A percentile compares a stretch with the other conserved stretches of the same genome.
Evolutionary conservation across 192 early-diverging fungal species (phyloP).

Genomic region (Diversispora epigaea): DNA sequence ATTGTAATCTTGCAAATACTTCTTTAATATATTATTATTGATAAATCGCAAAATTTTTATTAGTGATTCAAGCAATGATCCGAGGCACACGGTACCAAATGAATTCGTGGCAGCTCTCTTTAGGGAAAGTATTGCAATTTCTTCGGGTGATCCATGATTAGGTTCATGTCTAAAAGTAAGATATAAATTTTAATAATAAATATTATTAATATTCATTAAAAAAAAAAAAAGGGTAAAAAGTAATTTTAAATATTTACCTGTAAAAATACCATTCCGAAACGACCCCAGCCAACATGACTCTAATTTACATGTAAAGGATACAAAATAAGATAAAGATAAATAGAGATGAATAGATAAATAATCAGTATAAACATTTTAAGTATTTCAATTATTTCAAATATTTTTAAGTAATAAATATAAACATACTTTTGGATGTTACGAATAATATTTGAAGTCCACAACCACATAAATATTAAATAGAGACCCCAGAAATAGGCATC

Average conservation of each 20-base stretch:
- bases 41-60: conserved; percentile 55
- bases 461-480: too few species aligned
- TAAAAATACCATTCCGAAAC: conserved; percentile 84
- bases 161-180: conserved; percentile 36
- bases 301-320: background rate
- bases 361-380: too few species aligned
- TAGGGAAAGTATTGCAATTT: conserved; percentile 47
- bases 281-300: conserved; percentile 64
- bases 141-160: conserved; percentile 40
- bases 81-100: conserved; percentile 67
- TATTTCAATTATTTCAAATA: too few species aligned
- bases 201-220: background rate
- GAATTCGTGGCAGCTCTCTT: conserved; percentile 53
- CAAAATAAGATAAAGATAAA: too few species aligned
- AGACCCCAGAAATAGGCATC: too few species aligned
- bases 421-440: too few species aligned
- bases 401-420: too few species aligned
- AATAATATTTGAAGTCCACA: too few species aligned
- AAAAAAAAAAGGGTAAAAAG: background rate
- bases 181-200: background rate
- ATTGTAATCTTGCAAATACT: conserved; percentile 44
- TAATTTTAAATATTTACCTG: conserved; percentile 36
- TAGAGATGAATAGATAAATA: too few species aligned
- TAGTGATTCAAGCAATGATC: conserved; percentile 58
- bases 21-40: conserved; percentile 44